Base-by-base conservation (phyloP, 106 monocot species). In the Dendrobium huoshanense region DNA sequence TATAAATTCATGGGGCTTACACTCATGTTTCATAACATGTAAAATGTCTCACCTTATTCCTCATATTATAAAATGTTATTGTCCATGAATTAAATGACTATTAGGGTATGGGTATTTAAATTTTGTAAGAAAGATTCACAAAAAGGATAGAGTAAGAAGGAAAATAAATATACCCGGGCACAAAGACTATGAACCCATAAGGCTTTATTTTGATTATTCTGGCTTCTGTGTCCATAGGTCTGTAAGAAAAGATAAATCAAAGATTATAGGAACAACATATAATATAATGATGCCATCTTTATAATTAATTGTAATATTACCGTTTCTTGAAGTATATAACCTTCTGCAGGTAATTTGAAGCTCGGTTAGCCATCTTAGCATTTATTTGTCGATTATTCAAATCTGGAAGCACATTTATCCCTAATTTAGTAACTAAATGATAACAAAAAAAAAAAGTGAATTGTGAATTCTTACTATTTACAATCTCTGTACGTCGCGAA, bases 331-430 rank as follows among this genome's bases (percentile, higher is more conserved):
- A 99, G 83, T 93, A 99, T 37, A 99, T 91, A 33, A 91, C 85
- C 6, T 93, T 99, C 72, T 99, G 95, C 17, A 99, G 89, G 79
- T 99, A 95, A 73, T 93, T 95, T 44, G 98, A 99, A 33, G 95
- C 92, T 75, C 98, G 79, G 75, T 93, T 90, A 59, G 98, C 98
- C 98, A 99, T 99, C 80, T 99, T 95, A 75, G 98, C 98, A 88
- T 99, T 99, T 85, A 95, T 89, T 75, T 99, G 95, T 4, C 95
- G 88, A 81, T 90, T 85, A 81, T 99, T 99, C 78, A 99, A 90
- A 82, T 99, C 95, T 95, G 81, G 48, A 82, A 0, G 37, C 0
- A 48, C 18, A 78, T 74, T 18, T 31, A 31, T 31, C 2, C 31
- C 67, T 27, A 72, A 27, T 61, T 37, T 20, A 49, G 76, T 5